A percentile compares a stretch with the other conserved stretches of the same genome.
phyloP scores from a whole-genome alignment of 257 asterid species.

The Nicotiana sylvestris region DNA sequence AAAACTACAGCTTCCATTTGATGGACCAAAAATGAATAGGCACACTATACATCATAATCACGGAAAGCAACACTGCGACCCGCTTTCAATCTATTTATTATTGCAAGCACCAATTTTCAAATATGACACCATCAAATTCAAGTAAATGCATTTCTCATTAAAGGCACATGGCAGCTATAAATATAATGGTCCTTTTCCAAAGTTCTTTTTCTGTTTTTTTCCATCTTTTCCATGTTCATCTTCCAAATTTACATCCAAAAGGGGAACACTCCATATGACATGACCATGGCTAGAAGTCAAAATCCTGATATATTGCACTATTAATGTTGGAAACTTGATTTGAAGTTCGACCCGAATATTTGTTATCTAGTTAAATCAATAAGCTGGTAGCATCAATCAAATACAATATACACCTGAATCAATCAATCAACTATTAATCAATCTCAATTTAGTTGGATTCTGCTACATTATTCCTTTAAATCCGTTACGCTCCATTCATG shows the following conservation, averaged over 20 bases:
- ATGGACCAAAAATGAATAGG: neutral
- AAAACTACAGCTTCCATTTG: constrained; percentile 18
- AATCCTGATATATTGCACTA: neutral
- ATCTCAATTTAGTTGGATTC: neutral
- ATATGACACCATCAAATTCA: neutral
- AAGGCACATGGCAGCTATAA: constrained; percentile 20
- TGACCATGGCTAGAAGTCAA: neutral
- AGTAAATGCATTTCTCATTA: constrained; percentile 13
- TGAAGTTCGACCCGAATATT: neutral
- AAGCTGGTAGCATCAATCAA: neutral
- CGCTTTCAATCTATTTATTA: constrained; percentile 4
- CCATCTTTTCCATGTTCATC: neutral
- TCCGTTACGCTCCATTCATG: neutral
- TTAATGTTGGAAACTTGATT: neutral
- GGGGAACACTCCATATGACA: constrained; percentile 8
- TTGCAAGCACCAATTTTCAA: neutral
- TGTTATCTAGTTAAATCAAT: neutral
- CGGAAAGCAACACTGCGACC: constrained; percentile 23
- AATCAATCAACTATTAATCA: neutral
- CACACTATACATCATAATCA: constrained; percentile 6
- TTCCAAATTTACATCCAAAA: neutral
- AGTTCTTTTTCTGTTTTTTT: neutral
- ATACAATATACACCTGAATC: neutral
- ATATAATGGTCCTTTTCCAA: constrained; percentile 20
- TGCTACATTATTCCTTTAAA: neutral